These are phyloP conservation scores for Yamadazyma scolyti DNA, from an alignment of 805 yeast genomes.

Conservation along the genomic window DNA sequence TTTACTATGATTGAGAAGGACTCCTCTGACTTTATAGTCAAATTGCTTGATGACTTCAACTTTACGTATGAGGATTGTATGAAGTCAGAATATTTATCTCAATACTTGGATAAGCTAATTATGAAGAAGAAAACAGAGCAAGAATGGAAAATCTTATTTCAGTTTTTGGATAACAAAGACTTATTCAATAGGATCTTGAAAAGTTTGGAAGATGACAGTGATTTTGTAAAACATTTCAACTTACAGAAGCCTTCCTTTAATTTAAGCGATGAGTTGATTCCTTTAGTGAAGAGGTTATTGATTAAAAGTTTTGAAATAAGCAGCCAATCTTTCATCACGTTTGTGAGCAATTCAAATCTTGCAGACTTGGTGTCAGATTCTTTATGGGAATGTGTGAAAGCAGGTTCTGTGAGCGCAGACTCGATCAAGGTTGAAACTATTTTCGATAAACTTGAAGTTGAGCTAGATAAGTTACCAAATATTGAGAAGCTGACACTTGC, in stretches of 20 bases:
- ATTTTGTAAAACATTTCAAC: background rate
- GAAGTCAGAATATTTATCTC: slow-evolving; percentile 16
- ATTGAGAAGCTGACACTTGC: slow-evolving; percentile 25
- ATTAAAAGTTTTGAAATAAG: background rate
- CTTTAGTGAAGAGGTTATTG: background rate
- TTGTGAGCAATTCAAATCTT: slow-evolving; percentile 3
- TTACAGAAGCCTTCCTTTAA: background rate
- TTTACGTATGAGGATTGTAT: slow-evolving; percentile 5
- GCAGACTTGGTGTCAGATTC: slow-evolving; percentile 3
- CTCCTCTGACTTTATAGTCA: slow-evolving; percentile 5
- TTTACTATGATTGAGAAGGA: slow-evolving; percentile 4
- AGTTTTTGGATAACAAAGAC: slow-evolving; percentile 13
- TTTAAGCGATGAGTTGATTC: background rate
- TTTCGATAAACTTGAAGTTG: slow-evolving; percentile 2
- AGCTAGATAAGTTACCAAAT: slow-evolving; percentile 3
- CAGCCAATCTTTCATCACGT: slow-evolving; percentile 1
- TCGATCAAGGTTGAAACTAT: background rate
- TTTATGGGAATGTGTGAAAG: slow-evolving; percentile 6
- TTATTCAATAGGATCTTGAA: background rate
- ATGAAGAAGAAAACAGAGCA: background rate
- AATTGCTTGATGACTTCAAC: slow-evolving; percentile 4
- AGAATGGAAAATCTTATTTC: slow-evolving; percentile 20
- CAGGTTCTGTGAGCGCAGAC: no score
- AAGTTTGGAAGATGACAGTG: background rate
- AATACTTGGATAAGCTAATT: slow-evolving; percentile 28